Evolutionary conservation across 1,284 basidiomycete species (phyloP).

Genomic region (Irpex sp.): DNA sequence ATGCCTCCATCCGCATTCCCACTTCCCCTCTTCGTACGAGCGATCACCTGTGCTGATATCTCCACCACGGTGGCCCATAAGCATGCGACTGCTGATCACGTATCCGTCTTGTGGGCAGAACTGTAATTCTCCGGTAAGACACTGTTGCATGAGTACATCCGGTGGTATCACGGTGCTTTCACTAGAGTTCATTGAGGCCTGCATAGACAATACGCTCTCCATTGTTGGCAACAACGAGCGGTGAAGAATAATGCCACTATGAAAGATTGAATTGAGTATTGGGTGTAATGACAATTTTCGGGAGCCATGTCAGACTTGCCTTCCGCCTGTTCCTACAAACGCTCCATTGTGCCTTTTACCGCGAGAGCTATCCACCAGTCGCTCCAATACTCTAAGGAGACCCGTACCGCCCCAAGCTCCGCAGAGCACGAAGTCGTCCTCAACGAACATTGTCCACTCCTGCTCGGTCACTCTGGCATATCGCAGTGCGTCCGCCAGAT

Average conservation of each 20-base stretch:
- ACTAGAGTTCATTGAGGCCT: neutral
- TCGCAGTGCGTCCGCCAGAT: conserved; percentile 7
- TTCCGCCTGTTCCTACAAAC: conserved; percentile 9
- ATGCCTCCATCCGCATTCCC: conserved; percentile 12
- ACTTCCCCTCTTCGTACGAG: conserved; percentile 6
- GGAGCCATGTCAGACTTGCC: neutral
- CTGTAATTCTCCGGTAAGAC: conserved; percentile 6
- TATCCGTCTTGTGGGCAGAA: conserved; percentile 1
- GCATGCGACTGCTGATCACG: conserved; percentile 5
- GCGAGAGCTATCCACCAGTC: neutral
- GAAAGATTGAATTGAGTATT: neutral
- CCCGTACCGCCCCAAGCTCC: conserved; percentile 3
- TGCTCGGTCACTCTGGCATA: conserved; percentile 2
- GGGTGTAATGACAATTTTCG: no score
- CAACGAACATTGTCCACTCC: conserved; percentile 14
- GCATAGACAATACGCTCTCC: neutral
- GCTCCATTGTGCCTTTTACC: neutral
- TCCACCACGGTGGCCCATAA: conserved; percentile 9
- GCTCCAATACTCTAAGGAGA: conserved; percentile 1
- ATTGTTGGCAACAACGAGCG: conserved; percentile 7
- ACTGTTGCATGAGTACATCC: conserved; percentile 11
- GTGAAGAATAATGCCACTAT: conserved; percentile 8
- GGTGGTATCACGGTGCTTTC: conserved; percentile 1
- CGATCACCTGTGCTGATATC: conserved; percentile 7
- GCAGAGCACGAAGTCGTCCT: conserved; percentile 12